These are phyloP conservation scores for Penicillium nucicola DNA, from an alignment of 495 filamentous ascomycete genomes.

Conservation along the genomic window DNA sequence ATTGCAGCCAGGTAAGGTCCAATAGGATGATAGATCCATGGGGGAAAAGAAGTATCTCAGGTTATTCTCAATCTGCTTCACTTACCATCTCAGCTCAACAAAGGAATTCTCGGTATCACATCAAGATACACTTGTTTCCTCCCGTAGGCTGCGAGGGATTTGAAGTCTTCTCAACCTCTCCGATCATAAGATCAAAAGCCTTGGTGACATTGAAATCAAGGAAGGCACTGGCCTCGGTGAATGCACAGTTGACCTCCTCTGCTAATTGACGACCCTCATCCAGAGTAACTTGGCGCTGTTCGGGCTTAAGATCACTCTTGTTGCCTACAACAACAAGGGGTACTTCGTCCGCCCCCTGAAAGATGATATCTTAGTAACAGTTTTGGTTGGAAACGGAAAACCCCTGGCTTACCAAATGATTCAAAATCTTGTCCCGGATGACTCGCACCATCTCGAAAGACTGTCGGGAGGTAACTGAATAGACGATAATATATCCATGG, in stretches of 20 bases:
- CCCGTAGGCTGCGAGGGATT: conserved; percentile 81
- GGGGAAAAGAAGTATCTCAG: neutral
- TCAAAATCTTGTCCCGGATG: conserved; percentile 95
- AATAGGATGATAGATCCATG: neutral
- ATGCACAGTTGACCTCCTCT: conserved; percentile 85
- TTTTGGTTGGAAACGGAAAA: neutral
- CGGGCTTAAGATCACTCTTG: conserved; percentile 89
- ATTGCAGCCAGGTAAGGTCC: too few species aligned
- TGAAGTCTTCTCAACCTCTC: conserved; percentile 90
- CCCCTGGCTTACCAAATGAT: conserved; percentile 71
- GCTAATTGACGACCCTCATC: conserved; percentile 80
- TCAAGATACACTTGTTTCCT: conserved; percentile 75
- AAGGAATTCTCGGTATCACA: conserved; percentile 52
- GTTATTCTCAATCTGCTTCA: neutral
- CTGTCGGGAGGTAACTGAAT: conserved; percentile 87
- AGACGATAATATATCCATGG: conserved; percentile 98
- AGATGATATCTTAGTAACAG: neutral
- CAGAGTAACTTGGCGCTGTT: conserved; percentile 84
- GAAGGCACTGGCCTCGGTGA: conserved; percentile 90
- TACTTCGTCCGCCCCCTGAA: conserved; percentile 84
- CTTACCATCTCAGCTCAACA: neutral
- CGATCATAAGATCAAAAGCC: conserved; percentile 93
- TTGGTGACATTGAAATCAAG: conserved; percentile 90
- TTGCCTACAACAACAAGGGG: conserved; percentile 95
- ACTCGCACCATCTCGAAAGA: conserved; percentile 96